Evolutionary conservation across 2,329 filamentous ascomycete species (phyloP), one percentile per base, ranked within the genome.

Genomic region (Arthrobotrys entomopaga): DNA sequence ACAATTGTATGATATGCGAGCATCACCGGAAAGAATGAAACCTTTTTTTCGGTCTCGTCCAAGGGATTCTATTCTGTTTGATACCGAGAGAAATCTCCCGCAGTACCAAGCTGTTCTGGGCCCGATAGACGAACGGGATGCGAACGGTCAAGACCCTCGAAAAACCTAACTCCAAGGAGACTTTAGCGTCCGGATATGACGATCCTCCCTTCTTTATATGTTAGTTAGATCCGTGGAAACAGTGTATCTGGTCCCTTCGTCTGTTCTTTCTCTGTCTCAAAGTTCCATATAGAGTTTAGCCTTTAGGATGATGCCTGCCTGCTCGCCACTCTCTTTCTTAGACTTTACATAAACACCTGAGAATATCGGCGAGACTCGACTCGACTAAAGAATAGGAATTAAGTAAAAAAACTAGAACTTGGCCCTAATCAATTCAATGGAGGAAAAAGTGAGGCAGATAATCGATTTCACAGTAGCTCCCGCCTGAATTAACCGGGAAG

Each of bases 401-500:
- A 34, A 34, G 10, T 34, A 10, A 5, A 5, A n/a, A 10, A 34
- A 34, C 29, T 34, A 34, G 29, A n/a, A 34, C 29, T 34, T 8
- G 7, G 29, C 29, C 7, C 29, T 2, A 10, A 34, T 34, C 29
- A 34, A 34, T 34, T 34, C 29, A 34, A 34, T 34, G 29, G 29
- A 34, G 10, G 10, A 34, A 8, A 34, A 34, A 34, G 10, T 7
- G 24, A 60, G 49, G 46, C 43, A 54, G 43, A 56, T 60, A 67
- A n/a, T n/a, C 65, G 54, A 57, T 16, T 40, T n/a, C 29, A 8
- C 29, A 34, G 29, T 66, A 63, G 63, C 67, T 73, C 70, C 70
- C 70, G 70, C 63, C 63, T 67, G 64, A 74, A 63, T 53, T 67
- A 49, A 38, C 52, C 63, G 70, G 65, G 70, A 67, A 67, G 43